Evolutionary conservation across 495 filamentous ascomycete genomes (phyloP).

Genomic region (Penicillium verhagenii): DNA sequence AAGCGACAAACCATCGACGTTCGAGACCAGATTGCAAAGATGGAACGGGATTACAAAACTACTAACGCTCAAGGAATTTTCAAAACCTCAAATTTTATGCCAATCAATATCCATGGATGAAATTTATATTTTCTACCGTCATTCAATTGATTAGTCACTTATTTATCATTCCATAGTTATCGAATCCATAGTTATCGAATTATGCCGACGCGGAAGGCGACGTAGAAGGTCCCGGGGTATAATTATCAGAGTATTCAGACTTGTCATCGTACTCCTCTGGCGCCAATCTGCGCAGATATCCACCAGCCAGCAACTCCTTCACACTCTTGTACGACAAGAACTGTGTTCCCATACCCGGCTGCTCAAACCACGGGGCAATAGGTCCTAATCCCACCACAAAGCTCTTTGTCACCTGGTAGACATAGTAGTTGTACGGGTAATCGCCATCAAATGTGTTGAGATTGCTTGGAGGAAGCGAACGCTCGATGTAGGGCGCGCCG

Average conservation of each 20-base stretch:
- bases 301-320: conserved; percentile 21
- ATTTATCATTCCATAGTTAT: no score
- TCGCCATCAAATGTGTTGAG: conserved; percentile 38
- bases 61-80: no score
- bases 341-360: conserved; percentile 57
- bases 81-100: no score
- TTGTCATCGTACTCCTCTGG: conserved; percentile 20
- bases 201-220: background rate
- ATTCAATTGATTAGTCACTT: no score
- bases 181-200: no score
- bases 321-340: conserved; percentile 28
- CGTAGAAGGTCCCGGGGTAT: conserved; percentile 12
- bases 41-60: no score
- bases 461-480: conserved; percentile 52
- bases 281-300: conserved; percentile 22
- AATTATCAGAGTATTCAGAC: conserved; percentile 16
- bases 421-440: conserved; percentile 55
- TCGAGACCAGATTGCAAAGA: no score
- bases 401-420: conserved; percentile 48
- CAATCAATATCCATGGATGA: no score
- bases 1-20: no score
- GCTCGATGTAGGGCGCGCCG: conserved; percentile 52
- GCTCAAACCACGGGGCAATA: conserved; percentile 56
- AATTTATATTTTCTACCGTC: no score
- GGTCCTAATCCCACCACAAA: conserved; percentile 48